Evolutionary conservation across 305 asterid species (phyloP).

Genomic region (Fraxinus nigra): DNA sequence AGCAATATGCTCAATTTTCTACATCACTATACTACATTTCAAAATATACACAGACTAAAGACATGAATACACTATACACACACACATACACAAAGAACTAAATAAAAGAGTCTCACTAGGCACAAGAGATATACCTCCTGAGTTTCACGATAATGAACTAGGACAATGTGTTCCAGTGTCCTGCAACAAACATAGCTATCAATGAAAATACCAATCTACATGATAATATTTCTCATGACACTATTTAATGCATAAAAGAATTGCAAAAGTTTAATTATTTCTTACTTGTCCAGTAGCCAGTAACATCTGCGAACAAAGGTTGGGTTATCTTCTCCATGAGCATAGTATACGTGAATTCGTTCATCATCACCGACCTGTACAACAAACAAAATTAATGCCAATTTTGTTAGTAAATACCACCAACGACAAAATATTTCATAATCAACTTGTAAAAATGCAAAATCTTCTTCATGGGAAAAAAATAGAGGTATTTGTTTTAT

Average conservation of each 20-base stretch:
- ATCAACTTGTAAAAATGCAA: background rate
- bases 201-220: conserved; percentile 8
- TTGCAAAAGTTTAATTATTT: conserved; percentile 17
- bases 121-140: conserved; percentile 71
- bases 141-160: conserved; percentile 98
- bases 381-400: conserved; percentile 23
- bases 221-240: conserved; percentile 14
- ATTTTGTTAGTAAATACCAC: conserved; percentile 25
- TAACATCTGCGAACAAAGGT: conserved; percentile 99
- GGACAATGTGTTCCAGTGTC: conserved; percentile 87
- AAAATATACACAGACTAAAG: background rate
- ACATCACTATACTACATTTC: background rate
- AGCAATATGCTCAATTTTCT: background rate
- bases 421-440: conserved; percentile 2
- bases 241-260: conserved; percentile 16
- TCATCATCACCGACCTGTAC: conserved; percentile 90
- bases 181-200: conserved; percentile 43
- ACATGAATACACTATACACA: background rate
- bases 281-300: conserved; percentile 99
- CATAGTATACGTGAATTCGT: conserved; percentile 97
- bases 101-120: conserved; percentile 1
- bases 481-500: background rate
- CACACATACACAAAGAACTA: background rate
- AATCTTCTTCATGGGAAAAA: conserved; percentile 13
- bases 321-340: conserved; percentile 87